These are phyloP conservation scores for Evernia prunastri DNA, from an alignment of 495 filamentous ascomycete genomes.

Conservation along the genomic window DNA sequence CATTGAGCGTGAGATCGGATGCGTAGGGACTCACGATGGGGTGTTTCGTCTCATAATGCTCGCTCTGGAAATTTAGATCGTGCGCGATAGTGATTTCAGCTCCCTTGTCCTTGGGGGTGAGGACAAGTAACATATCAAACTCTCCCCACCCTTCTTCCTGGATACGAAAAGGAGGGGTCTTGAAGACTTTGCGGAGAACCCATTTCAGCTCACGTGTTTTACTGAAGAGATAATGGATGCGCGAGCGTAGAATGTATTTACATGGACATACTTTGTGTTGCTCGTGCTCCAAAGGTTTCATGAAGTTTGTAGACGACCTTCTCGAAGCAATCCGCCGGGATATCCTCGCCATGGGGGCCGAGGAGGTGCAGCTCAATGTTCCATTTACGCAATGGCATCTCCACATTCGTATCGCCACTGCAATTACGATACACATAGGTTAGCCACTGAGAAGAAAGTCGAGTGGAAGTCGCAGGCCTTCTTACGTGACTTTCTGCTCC, in stretches of 20 bases:
- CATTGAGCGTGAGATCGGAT: neutral
- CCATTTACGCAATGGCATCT: conserved; percentile 81
- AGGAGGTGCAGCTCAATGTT: conserved; percentile 55
- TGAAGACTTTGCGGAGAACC: conserved; percentile 52
- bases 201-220: neutral
- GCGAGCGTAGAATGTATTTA: neutral
- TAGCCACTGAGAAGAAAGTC: conserved; percentile 5
- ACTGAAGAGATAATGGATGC: neutral
- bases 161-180: conserved; percentile 80
- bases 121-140: conserved; percentile 87
- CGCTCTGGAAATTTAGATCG: conserved; percentile 83
- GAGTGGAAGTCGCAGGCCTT: conserved; percentile 16
- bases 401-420: conserved; percentile 65
- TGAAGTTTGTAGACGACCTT: conserved; percentile 89
- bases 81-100: conserved; percentile 76
- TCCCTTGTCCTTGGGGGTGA: conserved; percentile 74
- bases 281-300: conserved; percentile 76
- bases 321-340: conserved; percentile 77
- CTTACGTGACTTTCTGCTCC: conserved; percentile 81
- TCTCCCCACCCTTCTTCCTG: conserved; percentile 97
- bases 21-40: conserved; percentile 50
- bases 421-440: conserved; percentile 14
- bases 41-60: conserved; percentile 80
- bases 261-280: conserved; percentile 65
- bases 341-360: conserved; percentile 55